Conservation (phyloP, 768 basidiomycete species). For the Phlebiopsis gigantea region DNA sequence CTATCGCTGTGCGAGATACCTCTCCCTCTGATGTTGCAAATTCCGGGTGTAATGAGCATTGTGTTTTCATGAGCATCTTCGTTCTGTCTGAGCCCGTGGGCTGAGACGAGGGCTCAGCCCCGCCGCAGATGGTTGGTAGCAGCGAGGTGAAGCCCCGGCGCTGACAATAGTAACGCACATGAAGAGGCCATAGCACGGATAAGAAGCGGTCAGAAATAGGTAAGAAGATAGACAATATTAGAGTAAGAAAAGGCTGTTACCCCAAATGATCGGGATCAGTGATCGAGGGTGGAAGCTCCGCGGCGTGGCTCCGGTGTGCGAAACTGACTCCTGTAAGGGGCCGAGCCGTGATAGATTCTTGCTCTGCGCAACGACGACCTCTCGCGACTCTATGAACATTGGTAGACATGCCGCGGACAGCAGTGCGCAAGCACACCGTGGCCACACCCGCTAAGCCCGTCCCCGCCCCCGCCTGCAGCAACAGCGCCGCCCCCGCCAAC, state of each 20-base stretch:
- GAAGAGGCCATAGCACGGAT: not conserved
- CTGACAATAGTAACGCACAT: not conserved
- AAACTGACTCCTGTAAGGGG: slow-evolving; percentile 4
- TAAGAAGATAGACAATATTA: not conserved
- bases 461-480: not conserved
- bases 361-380: slow-evolving; percentile 1
- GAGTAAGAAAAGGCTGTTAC: not conserved
- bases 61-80: not conserved
- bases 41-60: not conserved
- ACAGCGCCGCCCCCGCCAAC: not conserved
- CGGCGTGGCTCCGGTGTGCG: slow-evolving; percentile 6
- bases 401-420: slow-evolving; percentile 5
- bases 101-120: not conserved
- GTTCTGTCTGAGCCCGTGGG: not conserved
- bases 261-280: slow-evolving; percentile 1
- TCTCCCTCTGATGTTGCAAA: not conserved
- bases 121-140: not conserved
- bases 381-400: slow-evolving; percentile 5
- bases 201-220: not conserved
- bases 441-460: not conserved
- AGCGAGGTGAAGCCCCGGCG: not conserved
- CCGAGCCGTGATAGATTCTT: not conserved
- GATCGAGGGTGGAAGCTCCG: slow-evolving; percentile 1
- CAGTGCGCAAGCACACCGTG: slow-evolving; percentile 9
- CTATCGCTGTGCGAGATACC: not conserved